Percentiles rank a stretch among this genome's conserved stretches.
Evolutionary conservation across 225 moss, liverwort and hornwort genomes (phyloP).

Genomic region (Pseudoscleropodium purum): DNA sequence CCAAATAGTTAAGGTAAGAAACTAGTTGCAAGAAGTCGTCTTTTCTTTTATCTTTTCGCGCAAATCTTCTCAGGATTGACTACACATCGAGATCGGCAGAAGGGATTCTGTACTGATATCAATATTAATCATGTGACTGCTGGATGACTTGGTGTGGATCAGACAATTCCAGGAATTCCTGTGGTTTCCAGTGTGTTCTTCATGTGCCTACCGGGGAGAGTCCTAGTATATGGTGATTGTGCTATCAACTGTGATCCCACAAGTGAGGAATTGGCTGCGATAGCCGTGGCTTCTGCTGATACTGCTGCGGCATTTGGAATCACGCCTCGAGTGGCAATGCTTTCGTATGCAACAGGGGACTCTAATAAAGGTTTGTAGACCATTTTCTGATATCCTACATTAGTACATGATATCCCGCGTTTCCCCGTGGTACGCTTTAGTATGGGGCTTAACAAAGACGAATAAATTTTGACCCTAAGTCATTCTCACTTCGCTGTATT

Average conservation of each 20-base stretch:
- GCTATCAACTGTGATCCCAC: constrained; percentile 81
- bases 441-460: neutral
- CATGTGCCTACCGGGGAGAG: constrained; percentile 86
- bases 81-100: neutral
- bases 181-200: constrained; percentile 94
- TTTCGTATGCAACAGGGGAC: constrained; percentile 87
- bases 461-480: neutral
- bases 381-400: neutral
- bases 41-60: neutral
- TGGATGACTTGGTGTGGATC: constrained; percentile 8
- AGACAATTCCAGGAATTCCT: constrained; percentile 73
- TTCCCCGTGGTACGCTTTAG: neutral
- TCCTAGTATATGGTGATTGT: constrained; percentile 92
- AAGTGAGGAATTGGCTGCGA: constrained; percentile 79
- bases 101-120: neutral
- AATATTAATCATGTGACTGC: neutral
- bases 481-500: neutral
- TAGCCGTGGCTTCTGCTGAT: constrained; percentile 90
- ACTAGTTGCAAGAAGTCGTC: neutral
- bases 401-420: neutral
- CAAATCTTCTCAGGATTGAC: neutral
- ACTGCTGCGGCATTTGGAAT: constrained; percentile 89
- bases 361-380: constrained; percentile 67
- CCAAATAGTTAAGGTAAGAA: constrained; percentile 76
- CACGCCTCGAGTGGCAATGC: constrained; percentile 79